A percentile compares a stretch with the other conserved stretches of the same genome.
Conservation (phyloP, 139 green algal species). For the Auxenochlorella pyrenoidosa region DNA sequence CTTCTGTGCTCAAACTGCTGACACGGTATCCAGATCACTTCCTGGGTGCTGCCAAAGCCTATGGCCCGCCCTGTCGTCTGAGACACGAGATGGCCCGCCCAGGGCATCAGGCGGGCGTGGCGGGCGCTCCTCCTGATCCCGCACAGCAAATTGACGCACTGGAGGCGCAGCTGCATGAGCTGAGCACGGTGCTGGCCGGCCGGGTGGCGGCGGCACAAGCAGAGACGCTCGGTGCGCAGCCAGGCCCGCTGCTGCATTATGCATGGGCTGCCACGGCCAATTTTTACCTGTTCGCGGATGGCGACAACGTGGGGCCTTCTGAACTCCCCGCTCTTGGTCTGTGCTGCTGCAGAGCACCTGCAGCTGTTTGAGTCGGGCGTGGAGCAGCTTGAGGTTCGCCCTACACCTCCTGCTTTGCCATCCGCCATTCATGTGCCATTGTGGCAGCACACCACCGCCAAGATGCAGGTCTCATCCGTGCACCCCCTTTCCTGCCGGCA, state of each 20-base stretch:
- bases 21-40: too few species aligned
- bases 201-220: not conserved
- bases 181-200: not conserved
- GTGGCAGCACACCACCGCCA: too few species aligned
- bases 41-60: too few species aligned
- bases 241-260: not conserved
- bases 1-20: too few species aligned
- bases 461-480: too few species aligned
- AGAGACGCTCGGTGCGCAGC: slow-evolving; percentile 7
- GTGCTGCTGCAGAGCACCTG: not conserved
- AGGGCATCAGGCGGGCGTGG: not conserved
- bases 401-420: not conserved
- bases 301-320: too few species aligned
- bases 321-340: too few species aligned
- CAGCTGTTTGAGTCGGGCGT: slow-evolving; percentile 21
- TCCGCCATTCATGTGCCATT: too few species aligned
- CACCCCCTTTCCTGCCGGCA: not conserved
- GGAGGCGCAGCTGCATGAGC: not conserved
- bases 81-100: not conserved
- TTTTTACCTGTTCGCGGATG: too few species aligned
- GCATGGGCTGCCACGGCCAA: too few species aligned
- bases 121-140: not conserved
- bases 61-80: too few species aligned
- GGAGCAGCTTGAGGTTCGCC: not conserved
- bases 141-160: not conserved